Evolutionary conservation across 805 yeast species (phyloP).

Genomic region (Candida hispaniensis): DNA sequence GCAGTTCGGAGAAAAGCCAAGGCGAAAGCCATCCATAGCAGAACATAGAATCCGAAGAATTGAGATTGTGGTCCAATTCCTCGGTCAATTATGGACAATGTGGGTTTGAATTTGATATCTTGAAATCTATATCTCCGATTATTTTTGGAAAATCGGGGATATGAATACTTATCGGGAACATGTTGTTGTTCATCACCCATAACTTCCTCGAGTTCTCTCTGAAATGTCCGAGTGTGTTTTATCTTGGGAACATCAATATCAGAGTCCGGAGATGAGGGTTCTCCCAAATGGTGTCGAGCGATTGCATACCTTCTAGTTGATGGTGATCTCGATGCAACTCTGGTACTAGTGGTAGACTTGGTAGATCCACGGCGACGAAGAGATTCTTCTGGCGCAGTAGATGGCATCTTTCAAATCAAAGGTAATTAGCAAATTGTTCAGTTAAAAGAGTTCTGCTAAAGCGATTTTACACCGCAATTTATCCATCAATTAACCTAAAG

Average conservation of each 20-base stretch:
- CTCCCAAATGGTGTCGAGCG: slow-evolving; percentile 8
- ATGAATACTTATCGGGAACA: slow-evolving; percentile 11
- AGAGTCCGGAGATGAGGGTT: too few relatives aligned
- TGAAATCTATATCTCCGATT: slow-evolving; percentile 12
- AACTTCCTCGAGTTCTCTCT: slow-evolving; percentile 8
- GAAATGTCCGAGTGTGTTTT: slow-evolving; percentile 12
- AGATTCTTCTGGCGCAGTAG: too few relatives aligned
- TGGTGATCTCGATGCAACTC: slow-evolving; percentile 8
- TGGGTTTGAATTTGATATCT: slow-evolving; percentile 15
- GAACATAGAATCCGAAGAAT: slow-evolving; percentile 72
- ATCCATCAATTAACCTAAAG: too few relatives aligned
- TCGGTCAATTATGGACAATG: slow-evolving; percentile 9
- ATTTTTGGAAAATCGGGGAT: slow-evolving; percentile 12
- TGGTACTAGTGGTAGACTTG: too few relatives aligned
- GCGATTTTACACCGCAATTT: too few relatives aligned
- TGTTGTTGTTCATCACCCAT: neutral
- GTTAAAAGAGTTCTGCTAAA: too few relatives aligned
- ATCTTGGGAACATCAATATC: slow-evolving; percentile 7
- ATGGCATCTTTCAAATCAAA: too few relatives aligned
- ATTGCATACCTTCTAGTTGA: slow-evolving; percentile 9
- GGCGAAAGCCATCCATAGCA: slow-evolving; percentile 31
- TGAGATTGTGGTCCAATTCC: slow-evolving; percentile 11
- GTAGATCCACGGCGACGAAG: too few relatives aligned
- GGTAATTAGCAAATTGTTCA: too few relatives aligned
- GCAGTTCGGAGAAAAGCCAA: slow-evolving; percentile 33